Evolutionary conservation across 2,329 filamentous ascomycete species (phyloP), one percentile per base, ranked within the genome.

Genomic region (Monilinia laxa): DNA sequence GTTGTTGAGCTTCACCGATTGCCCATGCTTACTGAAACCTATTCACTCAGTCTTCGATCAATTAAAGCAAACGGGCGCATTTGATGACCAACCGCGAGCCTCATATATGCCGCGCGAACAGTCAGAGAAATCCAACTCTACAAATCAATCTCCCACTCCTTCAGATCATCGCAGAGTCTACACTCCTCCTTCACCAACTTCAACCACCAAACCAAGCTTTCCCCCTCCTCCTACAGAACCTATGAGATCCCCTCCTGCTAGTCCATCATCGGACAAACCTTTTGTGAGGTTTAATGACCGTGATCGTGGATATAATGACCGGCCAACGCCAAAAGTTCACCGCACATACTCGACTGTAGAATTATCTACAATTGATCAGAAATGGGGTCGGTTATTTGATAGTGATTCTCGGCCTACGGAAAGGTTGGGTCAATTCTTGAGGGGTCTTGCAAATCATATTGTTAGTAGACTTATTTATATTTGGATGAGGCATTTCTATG

Each of bases 381-480:
- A 88, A 74, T 96, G 92, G 92, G 90, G 91, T 7, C 82, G 81
- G 12, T 77, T 96, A 3, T 96, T 96, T 74, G 87, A 90, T 57
- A 80, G 82, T 3, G 81, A 87, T 38, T 90, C 88, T 0, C 82
- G 84, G 66, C 86, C 90, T 0, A 93, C 91, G 0, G 77, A 82
- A 58, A 83, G 91, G 62, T 81, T 94, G 20, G 85, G 85, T 0
- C 85, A 93, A 70, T 87, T 95, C 51, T 79, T 96, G 59, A 82
- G 87, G 65, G 91, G 91, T 0, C 80, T 96, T 66, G 91, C 91
- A 16, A 82, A 86, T 64, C 88, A 92, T 75, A 80, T 96, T 73
- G 90, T 92, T 79, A 73, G 84, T 77, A 35, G 31, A 35, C 31
- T 35, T 35, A 38, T 51, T 45, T 16, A n/a, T 64, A 3, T 20